Percentiles rank a stretch among this genome's conserved stretches.
Conservation (phyloP, 1,139 yeast genomes). For the Oligophagozyma castellii region DNA sequence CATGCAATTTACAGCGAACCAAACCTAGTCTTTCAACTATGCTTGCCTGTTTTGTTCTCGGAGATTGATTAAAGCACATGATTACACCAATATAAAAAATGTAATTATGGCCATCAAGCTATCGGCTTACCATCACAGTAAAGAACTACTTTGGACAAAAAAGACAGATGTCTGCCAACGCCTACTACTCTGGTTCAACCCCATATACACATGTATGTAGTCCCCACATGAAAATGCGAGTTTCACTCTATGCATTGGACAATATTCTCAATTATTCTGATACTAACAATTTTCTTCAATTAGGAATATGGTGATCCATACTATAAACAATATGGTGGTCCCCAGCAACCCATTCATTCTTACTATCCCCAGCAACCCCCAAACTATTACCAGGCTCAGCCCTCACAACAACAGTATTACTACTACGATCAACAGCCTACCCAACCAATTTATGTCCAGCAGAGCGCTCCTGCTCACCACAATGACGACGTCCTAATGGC, state of each 20-base stretch:
- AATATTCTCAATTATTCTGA: no score
- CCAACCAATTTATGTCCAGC: conserved; percentile 54
- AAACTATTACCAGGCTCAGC: conserved; percentile 8
- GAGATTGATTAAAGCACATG: no score
- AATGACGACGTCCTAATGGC: conserved; percentile 43
- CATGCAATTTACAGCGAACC: no score
- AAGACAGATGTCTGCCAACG: background rate
- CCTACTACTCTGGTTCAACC: background rate
- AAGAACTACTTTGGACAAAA: no score
- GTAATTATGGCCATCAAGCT: no score
- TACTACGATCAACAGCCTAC: conserved; percentile 26
- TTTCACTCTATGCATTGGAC: no score
- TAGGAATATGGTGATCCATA: background rate
- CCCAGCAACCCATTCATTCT: conserved; percentile 8
- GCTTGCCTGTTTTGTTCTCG: no score
- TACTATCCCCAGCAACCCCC: conserved; percentile 12
- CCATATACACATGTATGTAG: no score
- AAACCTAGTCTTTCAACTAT: no score
- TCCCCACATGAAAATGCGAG: no score
- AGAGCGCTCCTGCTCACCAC: conserved; percentile 29
- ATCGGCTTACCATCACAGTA: no score
- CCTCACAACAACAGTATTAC: conserved; percentile 14
- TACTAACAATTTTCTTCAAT: background rate
- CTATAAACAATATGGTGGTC: background rate
- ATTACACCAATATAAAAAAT: no score